These are phyloP conservation scores for Vachellia pachyceras DNA, from an alignment of 306 rosid species.

Conservation along the genomic window DNA sequence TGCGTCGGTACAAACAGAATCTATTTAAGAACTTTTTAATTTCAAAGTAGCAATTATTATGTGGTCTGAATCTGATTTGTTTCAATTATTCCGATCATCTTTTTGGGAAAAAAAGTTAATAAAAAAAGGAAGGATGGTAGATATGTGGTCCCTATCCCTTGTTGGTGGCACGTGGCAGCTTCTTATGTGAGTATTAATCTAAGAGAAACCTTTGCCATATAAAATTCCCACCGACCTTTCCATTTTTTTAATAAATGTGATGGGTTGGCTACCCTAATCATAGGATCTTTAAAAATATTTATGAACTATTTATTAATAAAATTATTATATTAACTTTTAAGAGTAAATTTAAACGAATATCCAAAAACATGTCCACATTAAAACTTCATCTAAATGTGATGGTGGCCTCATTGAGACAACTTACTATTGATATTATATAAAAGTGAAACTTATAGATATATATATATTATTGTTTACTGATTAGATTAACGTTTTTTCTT, in stretches of 20 bases:
- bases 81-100: slow-evolving; percentile 8
- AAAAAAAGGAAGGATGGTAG: background rate
- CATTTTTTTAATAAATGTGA: background rate
- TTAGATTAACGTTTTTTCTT: background rate
- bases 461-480: background rate
- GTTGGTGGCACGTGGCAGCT: slow-evolving; percentile 61
- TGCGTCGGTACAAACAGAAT: background rate
- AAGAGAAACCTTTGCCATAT: slow-evolving; percentile 35
- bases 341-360: background rate
- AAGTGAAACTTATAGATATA: too few relatives aligned
- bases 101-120: background rate
- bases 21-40: background rate
- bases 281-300: background rate
- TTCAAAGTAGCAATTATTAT: background rate
- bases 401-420: too few relatives aligned
- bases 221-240: slow-evolving; percentile 38
- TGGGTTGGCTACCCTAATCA: background rate
- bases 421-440: too few relatives aligned
- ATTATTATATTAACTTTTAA: background rate
- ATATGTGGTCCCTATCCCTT: slow-evolving; percentile 35
- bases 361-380: too few relatives aligned
- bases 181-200: background rate
- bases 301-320: background rate
- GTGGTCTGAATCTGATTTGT: slow-evolving; percentile 23
- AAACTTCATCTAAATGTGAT: too few relatives aligned